phyloP scores from a whole-genome alignment of 2,329 filamentous ascomycete genomes.

The Eutypella sp. region DNA sequence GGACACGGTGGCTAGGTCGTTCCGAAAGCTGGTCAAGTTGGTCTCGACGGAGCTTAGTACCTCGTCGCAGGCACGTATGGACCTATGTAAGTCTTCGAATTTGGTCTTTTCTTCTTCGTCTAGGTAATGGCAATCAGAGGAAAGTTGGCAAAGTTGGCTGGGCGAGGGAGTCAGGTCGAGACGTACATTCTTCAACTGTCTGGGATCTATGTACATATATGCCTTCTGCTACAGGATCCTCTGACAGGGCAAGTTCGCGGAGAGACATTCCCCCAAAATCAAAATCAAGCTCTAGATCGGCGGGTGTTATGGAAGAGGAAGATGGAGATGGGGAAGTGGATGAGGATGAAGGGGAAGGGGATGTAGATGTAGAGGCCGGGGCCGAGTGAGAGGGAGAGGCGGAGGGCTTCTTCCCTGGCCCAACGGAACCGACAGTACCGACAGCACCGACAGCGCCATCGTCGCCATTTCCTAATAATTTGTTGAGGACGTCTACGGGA shows the following conservation, averaged over 20 bases:
- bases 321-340: too few relatives aligned
- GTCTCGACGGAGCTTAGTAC: slow-evolving; percentile 89
- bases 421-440: too few relatives aligned
- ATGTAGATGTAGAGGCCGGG: too few relatives aligned
- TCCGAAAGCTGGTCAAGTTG: slow-evolving; percentile 88
- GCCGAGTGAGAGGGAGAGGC: slow-evolving; percentile 3
- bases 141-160: slow-evolving; percentile 6
- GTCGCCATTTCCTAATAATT: slow-evolving; percentile 32
- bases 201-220: slow-evolving; percentile 46
- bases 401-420: slow-evolving; percentile 5
- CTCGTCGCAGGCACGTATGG: slow-evolving; percentile 86
- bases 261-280: slow-evolving; percentile 78
- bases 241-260: slow-evolving; percentile 57
- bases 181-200: slow-evolving; percentile 68
- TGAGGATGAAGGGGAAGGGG: too few relatives aligned
- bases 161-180: slow-evolving; percentile 13
- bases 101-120: slow-evolving; percentile 77
- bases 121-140: slow-evolving; percentile 26
- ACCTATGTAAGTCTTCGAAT: slow-evolving; percentile 85
- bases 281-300: slow-evolving; percentile 60
- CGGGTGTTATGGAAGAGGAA: slow-evolving; percentile 36
- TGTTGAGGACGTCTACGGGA: slow-evolving; percentile 64
- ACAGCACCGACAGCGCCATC: slow-evolving; percentile 1
- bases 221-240: slow-evolving; percentile 17
- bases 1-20: slow-evolving; percentile 86